phyloP scores from a whole-genome alignment of 208 protist genomes.

The Herpetomonas tarakana region DNA sequence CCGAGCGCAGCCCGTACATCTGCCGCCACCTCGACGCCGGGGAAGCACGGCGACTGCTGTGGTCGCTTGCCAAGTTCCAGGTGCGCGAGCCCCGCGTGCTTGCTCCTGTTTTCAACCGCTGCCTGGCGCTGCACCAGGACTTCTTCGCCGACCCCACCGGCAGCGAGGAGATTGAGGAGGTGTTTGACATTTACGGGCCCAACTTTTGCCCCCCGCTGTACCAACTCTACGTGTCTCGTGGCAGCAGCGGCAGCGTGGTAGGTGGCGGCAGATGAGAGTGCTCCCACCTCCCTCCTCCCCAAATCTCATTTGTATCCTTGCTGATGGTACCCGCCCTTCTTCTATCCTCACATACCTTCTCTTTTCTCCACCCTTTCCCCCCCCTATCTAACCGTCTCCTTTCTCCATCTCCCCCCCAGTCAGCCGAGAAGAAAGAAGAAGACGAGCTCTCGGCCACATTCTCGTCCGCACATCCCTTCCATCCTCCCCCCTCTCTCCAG shows the following conservation, averaged over 20 bases:
- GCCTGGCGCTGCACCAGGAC: slow-evolving; percentile 83
- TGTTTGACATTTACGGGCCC: slow-evolving; percentile 86
- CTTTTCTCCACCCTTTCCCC: neutral
- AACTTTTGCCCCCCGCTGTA: slow-evolving; percentile 86
- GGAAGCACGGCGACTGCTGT: slow-evolving; percentile 77
- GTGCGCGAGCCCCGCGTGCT: slow-evolving; percentile 82
- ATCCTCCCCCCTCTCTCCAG: too few species aligned
- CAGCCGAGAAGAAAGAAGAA: neutral
- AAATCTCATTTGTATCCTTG: too few species aligned
- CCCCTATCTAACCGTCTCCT: neutral
- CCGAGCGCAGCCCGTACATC: slow-evolving; percentile 78
- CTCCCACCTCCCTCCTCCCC: too few species aligned
- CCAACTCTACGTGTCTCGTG: slow-evolving; percentile 85
- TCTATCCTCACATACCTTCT: neutral
- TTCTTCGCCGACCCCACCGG: slow-evolving; percentile 90
- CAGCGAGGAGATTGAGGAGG: slow-evolving; percentile 90
- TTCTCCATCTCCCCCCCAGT: neutral
- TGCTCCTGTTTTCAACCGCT: slow-evolving; percentile 82
- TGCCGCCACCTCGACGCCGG: slow-evolving; percentile 83
- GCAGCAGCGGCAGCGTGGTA: slow-evolving; percentile 12
- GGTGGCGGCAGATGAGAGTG: too few species aligned
- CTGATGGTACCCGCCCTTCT: too few species aligned
- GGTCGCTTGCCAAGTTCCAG: slow-evolving; percentile 88
- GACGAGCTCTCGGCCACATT: too few species aligned
- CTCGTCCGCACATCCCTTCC: too few species aligned